Evolutionary conservation across 2,329 filamentous ascomycete genomes (phyloP), one percentile per base, ranked within the genome.

Genomic region (Epichloe aotearoae): DNA sequence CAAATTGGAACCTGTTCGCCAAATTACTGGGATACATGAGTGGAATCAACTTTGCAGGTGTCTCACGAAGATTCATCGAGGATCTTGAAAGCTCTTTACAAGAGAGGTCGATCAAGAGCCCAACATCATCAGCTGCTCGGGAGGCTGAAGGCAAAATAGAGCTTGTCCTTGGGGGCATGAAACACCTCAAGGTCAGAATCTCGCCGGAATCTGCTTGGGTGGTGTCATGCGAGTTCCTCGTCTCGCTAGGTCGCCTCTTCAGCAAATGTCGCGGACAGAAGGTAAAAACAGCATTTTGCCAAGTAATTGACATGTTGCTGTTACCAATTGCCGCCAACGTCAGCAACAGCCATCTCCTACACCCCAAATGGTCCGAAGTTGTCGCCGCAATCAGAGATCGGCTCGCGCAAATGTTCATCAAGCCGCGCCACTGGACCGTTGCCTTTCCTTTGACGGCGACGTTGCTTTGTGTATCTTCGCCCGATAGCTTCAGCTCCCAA

Each of bases 21-120:
- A 87, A 95, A 60, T 73, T 98, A 3, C 77, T 98, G 1, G 93
- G 94, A n/a, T 85, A 90, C 39, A 95, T 98, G 86, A 96, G 93
- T 67, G 85, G 86, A 43, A 83, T 93, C 56, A 91, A 94, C 62
- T 97, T 98, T 64, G 72, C 80, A 15, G 86, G 83, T 51, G 90
- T 98, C 44, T 83, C 88, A 3, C 80, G 82, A 50, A 82, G 88
- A 46, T 98, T 95, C 62, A 74, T 95, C 44, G 72, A 76, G 33
- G 90, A 97, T 62, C 74, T 98, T 5, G 86, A 89, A 51, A 75
- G 75, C 34, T 85, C 84, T 10, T 82, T 96, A 48, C 83, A 83
- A 61, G 88, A 94, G 17, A 74, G 90, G 42, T 75, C 79, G 3
- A 73, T 80, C 17, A 93, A 91, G 62, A 84, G 77, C 37, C 76